Conservation (phyloP, 2,329 filamentous ascomycete species). For the Fusarium sp. region DNA sequence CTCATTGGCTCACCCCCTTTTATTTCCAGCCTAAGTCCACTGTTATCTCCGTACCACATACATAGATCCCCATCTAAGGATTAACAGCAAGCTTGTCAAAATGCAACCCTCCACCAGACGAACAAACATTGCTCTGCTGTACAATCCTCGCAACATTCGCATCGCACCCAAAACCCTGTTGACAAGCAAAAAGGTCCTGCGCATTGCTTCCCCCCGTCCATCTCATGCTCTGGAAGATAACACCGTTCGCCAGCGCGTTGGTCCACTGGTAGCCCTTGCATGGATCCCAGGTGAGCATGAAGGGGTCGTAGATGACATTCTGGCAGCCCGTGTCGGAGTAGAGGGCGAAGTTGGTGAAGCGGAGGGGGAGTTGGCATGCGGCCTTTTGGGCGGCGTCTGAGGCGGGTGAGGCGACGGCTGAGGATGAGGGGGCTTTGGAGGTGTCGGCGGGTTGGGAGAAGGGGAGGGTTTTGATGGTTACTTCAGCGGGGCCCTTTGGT, state of each 20-base stretch:
- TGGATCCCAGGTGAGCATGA: not conserved
- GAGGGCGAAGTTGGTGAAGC: not conserved
- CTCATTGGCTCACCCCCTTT: too few species aligned
- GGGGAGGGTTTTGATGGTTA: not conserved
- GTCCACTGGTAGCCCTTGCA: not conserved
- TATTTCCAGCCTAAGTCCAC: not conserved
- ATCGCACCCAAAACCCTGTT: not conserved
- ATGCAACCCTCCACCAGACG: not conserved
- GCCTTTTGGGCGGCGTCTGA: not conserved
- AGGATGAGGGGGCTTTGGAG: not conserved
- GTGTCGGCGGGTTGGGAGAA: not conserved
- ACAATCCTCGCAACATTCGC: not conserved
- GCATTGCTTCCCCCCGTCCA: not conserved
- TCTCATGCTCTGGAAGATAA: not conserved
- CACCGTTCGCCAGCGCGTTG: not conserved
- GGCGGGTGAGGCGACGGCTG: not conserved
- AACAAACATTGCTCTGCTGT: not conserved
- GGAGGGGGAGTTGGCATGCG: fast-evolving
- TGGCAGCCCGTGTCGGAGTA: not conserved
- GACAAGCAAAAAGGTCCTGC: not conserved
- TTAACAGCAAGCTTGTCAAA: not conserved
- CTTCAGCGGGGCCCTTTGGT: not conserved
- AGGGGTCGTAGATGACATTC: not conserved
- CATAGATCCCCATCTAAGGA: not conserved
- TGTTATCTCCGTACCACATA: fast-evolving